Percentiles rank a stretch among this genome's conserved stretches.
phyloP scores from a whole-genome alignment of 2,329 filamentous ascomycete genomes.

The Chalara sp. region DNA sequence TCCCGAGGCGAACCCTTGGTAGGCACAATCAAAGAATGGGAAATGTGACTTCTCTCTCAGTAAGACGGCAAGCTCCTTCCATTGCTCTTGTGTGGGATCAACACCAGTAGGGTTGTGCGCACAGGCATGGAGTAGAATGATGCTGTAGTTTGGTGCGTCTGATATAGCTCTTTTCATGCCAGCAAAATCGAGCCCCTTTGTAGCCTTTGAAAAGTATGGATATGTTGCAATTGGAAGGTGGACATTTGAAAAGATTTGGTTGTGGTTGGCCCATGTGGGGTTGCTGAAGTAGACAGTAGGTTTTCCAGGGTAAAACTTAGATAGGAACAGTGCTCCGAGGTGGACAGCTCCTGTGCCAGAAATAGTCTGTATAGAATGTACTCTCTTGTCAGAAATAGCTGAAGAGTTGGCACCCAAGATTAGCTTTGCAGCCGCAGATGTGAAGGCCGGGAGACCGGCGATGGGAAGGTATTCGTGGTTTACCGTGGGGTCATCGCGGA shows the following conservation, averaged over 20 bases:
- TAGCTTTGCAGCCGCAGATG: conserved; percentile 82
- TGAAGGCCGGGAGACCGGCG: conserved; percentile 79
- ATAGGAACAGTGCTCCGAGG: conserved; percentile 85
- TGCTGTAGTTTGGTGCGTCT: conserved; percentile 67
- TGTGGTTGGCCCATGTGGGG: conserved; percentile 98
- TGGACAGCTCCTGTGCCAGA: conserved; percentile 96
- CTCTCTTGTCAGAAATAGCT: conserved; percentile 76
- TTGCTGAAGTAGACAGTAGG: conserved; percentile 83
- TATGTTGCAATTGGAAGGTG: conserved; percentile 71
- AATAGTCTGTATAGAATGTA: conserved; percentile 83
- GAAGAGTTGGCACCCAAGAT: conserved; percentile 75
- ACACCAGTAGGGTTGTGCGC: conserved; percentile 98
- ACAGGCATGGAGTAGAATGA: conserved; percentile 90
- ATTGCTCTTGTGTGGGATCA: conserved; percentile 89
- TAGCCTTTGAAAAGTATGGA: conserved; percentile 87
- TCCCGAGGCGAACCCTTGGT: conserved; percentile 95
- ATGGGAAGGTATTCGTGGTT: conserved; percentile 99
- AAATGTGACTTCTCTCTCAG: conserved; percentile 78
- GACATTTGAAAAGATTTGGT: conserved; percentile 96
- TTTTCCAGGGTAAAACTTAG: conserved; percentile 77
- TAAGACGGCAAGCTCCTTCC: conserved; percentile 78
- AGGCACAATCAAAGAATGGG: conserved; percentile 97
- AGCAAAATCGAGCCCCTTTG: conserved; percentile 85
- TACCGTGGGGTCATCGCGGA: conserved; percentile 80
- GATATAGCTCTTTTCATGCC: conserved; percentile 73